These are phyloP conservation scores for Camelina hispida DNA, from an alignment of 345 rosid genomes.

Conservation along the genomic window DNA sequence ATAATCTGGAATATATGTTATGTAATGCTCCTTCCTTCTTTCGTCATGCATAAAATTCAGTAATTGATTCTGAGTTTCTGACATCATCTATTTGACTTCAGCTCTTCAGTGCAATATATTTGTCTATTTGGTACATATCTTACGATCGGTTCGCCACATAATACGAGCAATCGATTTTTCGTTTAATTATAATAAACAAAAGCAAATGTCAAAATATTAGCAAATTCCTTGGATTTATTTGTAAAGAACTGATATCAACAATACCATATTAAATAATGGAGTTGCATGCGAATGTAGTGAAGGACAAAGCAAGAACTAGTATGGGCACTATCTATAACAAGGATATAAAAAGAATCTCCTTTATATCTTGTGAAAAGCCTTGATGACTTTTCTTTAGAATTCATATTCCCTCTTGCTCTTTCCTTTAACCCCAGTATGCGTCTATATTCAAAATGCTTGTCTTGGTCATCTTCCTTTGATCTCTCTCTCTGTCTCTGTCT, in stretches of 20 bases:
- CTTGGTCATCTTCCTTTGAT: too few species aligned
- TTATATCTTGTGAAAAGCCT: slow-evolving; percentile 40
- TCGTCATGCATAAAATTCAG: neutral
- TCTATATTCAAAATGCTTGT: too few species aligned
- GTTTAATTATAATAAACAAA: too few species aligned
- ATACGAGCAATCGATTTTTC: neutral
- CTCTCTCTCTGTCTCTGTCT: too few species aligned
- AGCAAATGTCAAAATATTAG: neutral
- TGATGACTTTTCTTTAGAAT: slow-evolving; percentile 6
- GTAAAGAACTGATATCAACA: neutral
- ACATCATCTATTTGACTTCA: slow-evolving; percentile 24
- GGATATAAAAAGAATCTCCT: slow-evolving; percentile 36
- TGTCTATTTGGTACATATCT: slow-evolving; percentile 5
- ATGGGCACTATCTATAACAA: slow-evolving; percentile 9
- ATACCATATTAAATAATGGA: too few species aligned
- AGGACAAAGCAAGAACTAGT: slow-evolving; percentile 10
- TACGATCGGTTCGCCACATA: slow-evolving; percentile 9
- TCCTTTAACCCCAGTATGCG: too few species aligned
- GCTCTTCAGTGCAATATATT: neutral
- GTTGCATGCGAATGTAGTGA: neutral
- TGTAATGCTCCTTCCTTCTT: neutral
- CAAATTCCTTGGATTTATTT: neutral
- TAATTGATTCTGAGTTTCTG: neutral
- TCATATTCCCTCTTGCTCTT: slow-evolving; percentile 12
- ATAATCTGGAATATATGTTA: neutral